Evolutionary conservation across 2,329 filamentous ascomycete genomes (phyloP).

Genomic region (Aplosporella prunicola): DNA sequence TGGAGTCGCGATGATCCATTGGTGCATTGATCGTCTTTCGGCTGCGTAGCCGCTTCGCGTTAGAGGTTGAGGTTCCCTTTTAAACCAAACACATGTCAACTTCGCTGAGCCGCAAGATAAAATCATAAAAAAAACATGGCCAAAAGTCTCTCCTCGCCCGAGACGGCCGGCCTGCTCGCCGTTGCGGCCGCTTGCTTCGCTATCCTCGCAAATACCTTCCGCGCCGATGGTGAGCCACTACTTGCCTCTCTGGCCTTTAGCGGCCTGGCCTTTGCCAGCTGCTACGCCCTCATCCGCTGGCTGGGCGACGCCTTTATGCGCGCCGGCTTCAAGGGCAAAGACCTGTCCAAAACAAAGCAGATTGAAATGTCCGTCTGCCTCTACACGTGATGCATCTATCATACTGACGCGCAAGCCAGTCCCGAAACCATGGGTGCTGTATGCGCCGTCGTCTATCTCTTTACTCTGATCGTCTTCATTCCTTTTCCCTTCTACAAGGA

Average conservation of each 20-base stretch:
- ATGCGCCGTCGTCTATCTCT: conserved; percentile 83
- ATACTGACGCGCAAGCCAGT: conserved; percentile 28
- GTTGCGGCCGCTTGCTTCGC: conserved; percentile 61
- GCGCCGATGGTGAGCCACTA: conserved; percentile 78
- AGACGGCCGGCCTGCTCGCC: conserved; percentile 49
- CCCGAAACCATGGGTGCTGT: conserved; percentile 96
- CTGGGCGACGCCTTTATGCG: conserved; percentile 81
- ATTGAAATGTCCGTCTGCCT: conserved; percentile 56
- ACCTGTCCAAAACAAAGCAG: conserved; percentile 69
- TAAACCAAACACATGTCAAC: too few relatives aligned
- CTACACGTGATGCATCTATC: conserved; percentile 5
- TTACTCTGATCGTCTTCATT: conserved; percentile 83
- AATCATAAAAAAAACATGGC: too few relatives aligned
- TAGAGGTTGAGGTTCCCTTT: too few relatives aligned
- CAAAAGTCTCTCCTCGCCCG: conserved; percentile 39
- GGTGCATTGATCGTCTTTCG: too few relatives aligned
- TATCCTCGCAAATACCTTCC: conserved; percentile 71
- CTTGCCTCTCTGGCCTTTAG: conserved; percentile 82
- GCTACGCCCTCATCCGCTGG: conserved; percentile 85
- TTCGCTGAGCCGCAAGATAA: too few relatives aligned
- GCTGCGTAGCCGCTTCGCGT: too few relatives aligned
- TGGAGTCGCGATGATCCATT: conserved; percentile 8
- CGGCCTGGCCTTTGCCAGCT: conserved; percentile 69
- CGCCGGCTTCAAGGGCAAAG: conserved; percentile 79
- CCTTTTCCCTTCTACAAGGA: conserved; percentile 98